Evolutionary conservation across 768 basidiomycete species (phyloP).

Genomic region (Mycena vitilis): DNA sequence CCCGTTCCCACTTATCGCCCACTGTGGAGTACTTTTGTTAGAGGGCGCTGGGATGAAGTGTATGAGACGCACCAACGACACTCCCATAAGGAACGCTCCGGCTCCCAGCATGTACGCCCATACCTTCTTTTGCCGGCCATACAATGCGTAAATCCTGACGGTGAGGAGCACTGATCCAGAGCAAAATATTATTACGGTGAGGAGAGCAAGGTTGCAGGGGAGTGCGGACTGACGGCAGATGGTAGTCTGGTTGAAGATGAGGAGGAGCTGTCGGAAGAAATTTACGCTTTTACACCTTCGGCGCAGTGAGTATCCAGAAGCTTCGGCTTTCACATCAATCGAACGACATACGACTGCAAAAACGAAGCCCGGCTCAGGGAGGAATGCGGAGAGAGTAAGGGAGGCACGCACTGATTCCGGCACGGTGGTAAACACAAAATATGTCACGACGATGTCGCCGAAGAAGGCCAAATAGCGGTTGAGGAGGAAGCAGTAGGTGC

Average conservation of each 20-base stretch:
- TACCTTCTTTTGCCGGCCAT: constrained; percentile 6
- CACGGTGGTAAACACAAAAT: constrained; percentile 14
- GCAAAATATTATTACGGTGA: not conserved
- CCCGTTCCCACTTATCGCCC: constrained; percentile 20
- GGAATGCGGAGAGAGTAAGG: no score
- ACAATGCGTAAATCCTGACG: constrained; percentile 28
- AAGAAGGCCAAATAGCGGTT: constrained; percentile 33
- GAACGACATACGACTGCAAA: constrained; percentile 10
- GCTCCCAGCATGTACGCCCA: not conserved
- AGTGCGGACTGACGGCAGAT: not conserved
- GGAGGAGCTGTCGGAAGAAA: constrained; percentile 30
- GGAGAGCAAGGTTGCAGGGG: no score
- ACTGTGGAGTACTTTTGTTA: not conserved
- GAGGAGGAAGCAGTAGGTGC: constrained; percentile 25
- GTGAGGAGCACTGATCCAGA: constrained; percentile 14
- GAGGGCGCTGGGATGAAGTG: not conserved
- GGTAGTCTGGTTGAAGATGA: constrained; percentile 21
- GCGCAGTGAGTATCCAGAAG: not conserved
- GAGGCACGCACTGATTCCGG: constrained; percentile 17
- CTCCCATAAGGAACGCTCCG: constrained; percentile 6
- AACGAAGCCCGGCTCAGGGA: not conserved
- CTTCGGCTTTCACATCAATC: not conserved
- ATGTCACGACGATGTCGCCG: constrained; percentile 19
- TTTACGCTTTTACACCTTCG: constrained; percentile 24
- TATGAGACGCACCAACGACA: constrained; percentile 10